A percentile compares a stretch with the other conserved stretches of the same genome.
Conservation (phyloP, 805 yeast species). For the Cyberlindnera xishuangbannaensis region DNA sequence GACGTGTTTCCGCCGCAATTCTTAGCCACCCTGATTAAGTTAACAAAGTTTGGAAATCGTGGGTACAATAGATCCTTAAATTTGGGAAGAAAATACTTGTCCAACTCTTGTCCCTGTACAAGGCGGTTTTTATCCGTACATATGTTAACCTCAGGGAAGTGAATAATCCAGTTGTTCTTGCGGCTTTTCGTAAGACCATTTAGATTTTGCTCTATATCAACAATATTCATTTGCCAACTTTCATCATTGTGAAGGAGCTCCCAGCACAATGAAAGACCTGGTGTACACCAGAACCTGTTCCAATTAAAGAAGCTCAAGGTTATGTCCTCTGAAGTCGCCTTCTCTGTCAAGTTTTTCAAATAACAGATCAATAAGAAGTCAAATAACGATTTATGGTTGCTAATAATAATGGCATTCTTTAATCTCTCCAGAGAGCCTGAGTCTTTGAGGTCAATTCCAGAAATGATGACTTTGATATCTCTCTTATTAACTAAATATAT, state of each 20-base stretch:
- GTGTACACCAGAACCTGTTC: constrained; percentile 61
- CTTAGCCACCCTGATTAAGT: constrained; percentile 31
- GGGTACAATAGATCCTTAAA: constrained; percentile 69
- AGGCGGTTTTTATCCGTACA: constrained; percentile 42
- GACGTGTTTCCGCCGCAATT: constrained; percentile 2
- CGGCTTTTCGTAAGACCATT: constrained; percentile 29
- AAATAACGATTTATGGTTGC: constrained; percentile 64
- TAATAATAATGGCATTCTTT: constrained; percentile 31
- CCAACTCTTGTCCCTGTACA: constrained; percentile 49
- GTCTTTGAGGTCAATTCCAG: constrained; percentile 23
- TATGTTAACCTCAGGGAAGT: constrained; percentile 85
- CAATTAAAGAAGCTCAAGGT: constrained; percentile 59
- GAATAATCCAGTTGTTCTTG: constrained; percentile 53
- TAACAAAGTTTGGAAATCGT: constrained; percentile 54
- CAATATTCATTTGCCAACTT: constrained; percentile 45
- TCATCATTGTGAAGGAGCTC: constrained; percentile 57
- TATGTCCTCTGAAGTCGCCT: constrained; percentile 15
- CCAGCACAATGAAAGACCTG: constrained; percentile 42
- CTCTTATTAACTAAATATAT: constrained; percentile 20
- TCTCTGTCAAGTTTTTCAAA: constrained; percentile 26
- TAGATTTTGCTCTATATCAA: constrained; percentile 31
- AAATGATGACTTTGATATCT: constrained; percentile 23
- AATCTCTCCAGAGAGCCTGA: constrained; percentile 18
- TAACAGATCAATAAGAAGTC: constrained; percentile 55
- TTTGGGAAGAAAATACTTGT: constrained; percentile 53